phyloP scores from a whole-genome alignment of 352 stramenopile genomes.

The Phytophthora vignae region DNA sequence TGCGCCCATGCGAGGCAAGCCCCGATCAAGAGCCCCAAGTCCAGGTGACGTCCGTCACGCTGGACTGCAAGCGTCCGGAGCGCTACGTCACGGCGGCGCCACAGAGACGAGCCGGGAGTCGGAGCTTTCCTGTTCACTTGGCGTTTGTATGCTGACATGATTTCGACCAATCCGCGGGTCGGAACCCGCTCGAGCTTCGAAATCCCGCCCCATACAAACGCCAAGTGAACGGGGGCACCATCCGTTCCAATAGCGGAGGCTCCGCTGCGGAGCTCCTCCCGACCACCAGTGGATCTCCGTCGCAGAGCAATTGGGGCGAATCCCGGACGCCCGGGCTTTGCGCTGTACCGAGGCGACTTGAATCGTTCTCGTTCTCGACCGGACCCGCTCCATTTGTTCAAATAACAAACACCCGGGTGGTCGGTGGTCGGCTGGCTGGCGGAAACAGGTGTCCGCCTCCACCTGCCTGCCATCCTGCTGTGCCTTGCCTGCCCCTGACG shows the following conservation, averaged over 20 bases:
- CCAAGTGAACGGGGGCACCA: constrained; percentile 5
- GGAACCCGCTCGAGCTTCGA: constrained; percentile 23
- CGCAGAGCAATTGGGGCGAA: constrained; percentile 19
- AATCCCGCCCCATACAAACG: constrained; percentile 20
- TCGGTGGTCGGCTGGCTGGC: constrained; percentile 17
- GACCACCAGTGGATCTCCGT: constrained; percentile 26
- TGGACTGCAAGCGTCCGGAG: constrained; percentile 23
- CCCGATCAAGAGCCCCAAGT: not conserved
- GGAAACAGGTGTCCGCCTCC: constrained; percentile 11
- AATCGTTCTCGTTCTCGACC: constrained; percentile 13
- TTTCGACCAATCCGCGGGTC: constrained; percentile 13
- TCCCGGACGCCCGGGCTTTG: constrained; percentile 25
- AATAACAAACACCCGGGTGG: constrained; percentile 23
- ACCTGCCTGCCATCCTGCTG: not conserved
- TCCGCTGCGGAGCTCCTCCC: constrained; percentile 18
- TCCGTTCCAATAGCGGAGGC: constrained; percentile 13
- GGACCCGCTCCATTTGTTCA: constrained; percentile 29
- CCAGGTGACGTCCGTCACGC: constrained; percentile 2
- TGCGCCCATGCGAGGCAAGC: not conserved
- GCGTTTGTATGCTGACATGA: constrained; percentile 7
- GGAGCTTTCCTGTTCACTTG: not conserved
- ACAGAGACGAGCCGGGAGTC: constrained; percentile 30
- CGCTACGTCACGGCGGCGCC: not conserved
- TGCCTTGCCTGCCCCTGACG: not conserved
- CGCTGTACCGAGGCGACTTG: constrained; percentile 34